Evolutionary conservation across 75 land plant species (phyloP).

Genomic region (Pseudotsuga menziesii): DNA sequence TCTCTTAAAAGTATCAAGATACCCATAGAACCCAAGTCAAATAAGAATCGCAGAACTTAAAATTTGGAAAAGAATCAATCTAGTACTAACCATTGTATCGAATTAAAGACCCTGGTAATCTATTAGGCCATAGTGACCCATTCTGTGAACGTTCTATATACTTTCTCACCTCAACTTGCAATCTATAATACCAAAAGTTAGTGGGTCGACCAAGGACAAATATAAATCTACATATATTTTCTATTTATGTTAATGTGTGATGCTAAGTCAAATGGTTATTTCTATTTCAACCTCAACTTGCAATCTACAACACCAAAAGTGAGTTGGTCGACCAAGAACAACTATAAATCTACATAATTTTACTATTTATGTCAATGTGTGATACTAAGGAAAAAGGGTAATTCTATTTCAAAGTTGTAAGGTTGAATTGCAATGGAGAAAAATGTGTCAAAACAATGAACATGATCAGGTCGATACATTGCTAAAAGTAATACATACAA

Average conservation of each 20-base stretch:
- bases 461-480: not conserved
- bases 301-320: too few relatives aligned
- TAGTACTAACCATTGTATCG: constrained; percentile 74
- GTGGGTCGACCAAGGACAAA: too few relatives aligned
- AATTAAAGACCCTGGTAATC: constrained; percentile 82
- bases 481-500: not conserved
- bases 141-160: constrained; percentile 83
- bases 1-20: not conserved
- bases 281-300: not conserved
- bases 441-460: not conserved
- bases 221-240: not conserved
- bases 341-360: too few relatives aligned
- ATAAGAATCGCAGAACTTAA: not conserved
- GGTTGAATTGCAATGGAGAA: not conserved
- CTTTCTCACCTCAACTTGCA: constrained; percentile 99
- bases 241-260: not conserved
- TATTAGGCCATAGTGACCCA: constrained; percentile 78
- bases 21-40: constrained; percentile 1
- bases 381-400: too few relatives aligned
- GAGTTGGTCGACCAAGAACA: too few relatives aligned
- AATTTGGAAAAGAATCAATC: not conserved
- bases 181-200: constrained; percentile 35
- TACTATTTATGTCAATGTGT: too few relatives aligned
- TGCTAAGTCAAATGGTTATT: not conserved
- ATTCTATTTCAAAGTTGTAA: too few relatives aligned